Evolutionary conservation across 2,329 filamentous ascomycete species (phyloP).

Genomic region (Penicillium aurantiogriseum): DNA sequence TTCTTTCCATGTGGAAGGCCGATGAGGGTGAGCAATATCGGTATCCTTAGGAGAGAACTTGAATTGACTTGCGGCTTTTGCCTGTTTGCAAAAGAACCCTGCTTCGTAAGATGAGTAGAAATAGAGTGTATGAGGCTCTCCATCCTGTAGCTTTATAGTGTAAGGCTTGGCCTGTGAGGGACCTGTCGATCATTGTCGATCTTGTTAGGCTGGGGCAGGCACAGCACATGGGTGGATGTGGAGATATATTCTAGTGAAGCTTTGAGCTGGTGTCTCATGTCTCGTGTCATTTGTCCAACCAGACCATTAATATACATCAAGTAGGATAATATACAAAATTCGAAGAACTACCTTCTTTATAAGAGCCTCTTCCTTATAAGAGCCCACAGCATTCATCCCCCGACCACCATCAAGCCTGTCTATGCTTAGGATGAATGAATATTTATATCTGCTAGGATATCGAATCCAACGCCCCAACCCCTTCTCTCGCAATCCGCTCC

Average conservation of each 20-base stretch:
- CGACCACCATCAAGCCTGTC: background rate
- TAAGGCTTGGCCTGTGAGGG: background rate
- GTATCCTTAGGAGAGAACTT: background rate
- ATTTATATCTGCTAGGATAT: background rate
- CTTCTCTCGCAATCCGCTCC: conserved; percentile 27
- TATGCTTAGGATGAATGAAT: background rate
- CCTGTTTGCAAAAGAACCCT: background rate
- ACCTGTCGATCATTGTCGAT: conserved; percentile 4
- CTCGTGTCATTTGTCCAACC: background rate
- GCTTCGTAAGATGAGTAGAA: background rate
- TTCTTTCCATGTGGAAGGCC: background rate
- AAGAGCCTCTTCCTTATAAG: background rate
- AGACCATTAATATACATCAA: background rate
- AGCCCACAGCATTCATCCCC: background rate
- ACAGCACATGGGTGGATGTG: background rate
- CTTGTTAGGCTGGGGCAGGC: background rate
- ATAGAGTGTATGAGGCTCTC: background rate
- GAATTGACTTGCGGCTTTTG: conserved; percentile 4
- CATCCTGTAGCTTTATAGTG: background rate
- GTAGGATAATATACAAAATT: background rate
- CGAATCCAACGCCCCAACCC: conserved; percentile 18
- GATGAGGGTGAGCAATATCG: background rate
- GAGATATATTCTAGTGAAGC: background rate
- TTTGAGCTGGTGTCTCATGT: background rate
- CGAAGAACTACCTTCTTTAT: background rate